phyloP scores from a whole-genome alignment of 306 rosid genomes.

The Quercus gilva region DNA sequence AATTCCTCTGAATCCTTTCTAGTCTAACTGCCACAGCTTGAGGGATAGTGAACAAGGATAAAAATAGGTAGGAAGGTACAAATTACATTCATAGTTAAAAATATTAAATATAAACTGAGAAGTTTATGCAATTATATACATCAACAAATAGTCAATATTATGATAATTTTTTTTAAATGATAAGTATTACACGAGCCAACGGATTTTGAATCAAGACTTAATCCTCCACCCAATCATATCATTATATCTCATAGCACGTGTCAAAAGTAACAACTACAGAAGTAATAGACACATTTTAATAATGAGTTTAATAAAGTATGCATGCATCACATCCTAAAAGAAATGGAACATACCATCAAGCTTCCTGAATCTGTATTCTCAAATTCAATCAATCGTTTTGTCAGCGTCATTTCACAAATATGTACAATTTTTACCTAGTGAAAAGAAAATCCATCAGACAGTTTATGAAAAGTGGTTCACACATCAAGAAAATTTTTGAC shows the following conservation, averaged over 20 bases:
- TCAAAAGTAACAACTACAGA: background rate
- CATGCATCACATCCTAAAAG: background rate
- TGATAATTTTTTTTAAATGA: too few species aligned
- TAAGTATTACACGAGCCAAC: too few species aligned
- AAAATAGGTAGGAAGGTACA: too few species aligned
- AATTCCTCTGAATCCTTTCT: too few species aligned
- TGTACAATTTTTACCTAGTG: slow-evolving; percentile 71
- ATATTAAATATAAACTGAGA: too few species aligned
- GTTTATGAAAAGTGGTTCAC: background rate
- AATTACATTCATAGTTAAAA: too few species aligned
- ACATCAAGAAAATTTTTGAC: background rate
- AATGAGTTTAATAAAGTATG: background rate
- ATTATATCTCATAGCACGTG: background rate
- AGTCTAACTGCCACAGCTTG: too few species aligned
- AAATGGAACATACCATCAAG: slow-evolving; percentile 66
- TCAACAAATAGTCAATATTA: too few species aligned
- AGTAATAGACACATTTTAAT: background rate
- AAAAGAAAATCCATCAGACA: slow-evolving; percentile 10
- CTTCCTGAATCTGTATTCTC: slow-evolving; percentile 86
- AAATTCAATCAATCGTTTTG: slow-evolving; percentile 80
- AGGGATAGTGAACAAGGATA: too few species aligned
- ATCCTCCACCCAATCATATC: background rate
- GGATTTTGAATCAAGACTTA: too few species aligned
- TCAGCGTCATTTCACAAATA: slow-evolving; percentile 88
- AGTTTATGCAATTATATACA: too few species aligned